Conservation (phyloP, 345 rosid species). For the Linum usitatissimum region DNA sequence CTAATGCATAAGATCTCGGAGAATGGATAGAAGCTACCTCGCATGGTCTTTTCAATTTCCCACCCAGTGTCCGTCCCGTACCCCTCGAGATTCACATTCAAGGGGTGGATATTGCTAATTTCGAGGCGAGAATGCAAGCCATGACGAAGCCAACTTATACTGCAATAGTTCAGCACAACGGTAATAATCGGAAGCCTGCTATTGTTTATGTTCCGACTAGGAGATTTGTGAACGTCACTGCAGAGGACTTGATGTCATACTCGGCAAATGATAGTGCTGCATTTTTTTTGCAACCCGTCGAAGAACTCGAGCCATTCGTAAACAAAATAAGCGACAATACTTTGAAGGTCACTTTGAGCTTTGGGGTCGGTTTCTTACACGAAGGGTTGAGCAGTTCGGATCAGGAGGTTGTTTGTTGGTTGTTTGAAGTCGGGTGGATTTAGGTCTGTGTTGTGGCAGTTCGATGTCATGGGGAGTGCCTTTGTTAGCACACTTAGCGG, state of each 20-base stretch:
- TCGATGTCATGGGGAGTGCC: constrained; percentile 83
- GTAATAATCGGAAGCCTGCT: constrained; percentile 69
- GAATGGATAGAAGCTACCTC: constrained; percentile 96
- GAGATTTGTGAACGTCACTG: constrained; percentile 73
- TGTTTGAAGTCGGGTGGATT: constrained; percentile 80
- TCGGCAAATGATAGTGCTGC: constrained; percentile 45
- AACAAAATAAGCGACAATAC: constrained; percentile 49
- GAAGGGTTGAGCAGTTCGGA: constrained; percentile 77
- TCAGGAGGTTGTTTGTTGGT: constrained; percentile 66
- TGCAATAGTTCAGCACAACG: constrained; percentile 60
- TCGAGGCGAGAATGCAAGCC: constrained; percentile 94
- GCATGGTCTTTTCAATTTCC: constrained; percentile 84
- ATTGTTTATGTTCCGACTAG: constrained; percentile 80
- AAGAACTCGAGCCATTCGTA: constrained; percentile 53
- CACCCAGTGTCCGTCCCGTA: constrained; percentile 87
- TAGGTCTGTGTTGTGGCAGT: constrained; percentile 92
- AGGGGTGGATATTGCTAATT: constrained; percentile 78
- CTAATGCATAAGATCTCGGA: constrained; percentile 93
- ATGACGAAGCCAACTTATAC: constrained; percentile 90
- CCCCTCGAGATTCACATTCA: constrained; percentile 87
- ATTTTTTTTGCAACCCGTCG: constrained; percentile 41
- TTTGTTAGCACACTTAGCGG: constrained; percentile 67
- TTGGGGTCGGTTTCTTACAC: constrained; percentile 84
- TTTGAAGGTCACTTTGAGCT: constrained; percentile 50
- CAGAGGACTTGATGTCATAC: constrained; percentile 86